Evolutionary conservation across 139 green algal species (phyloP), one percentile per base, ranked within the genome.

Genomic region (Microglena sp.): DNA sequence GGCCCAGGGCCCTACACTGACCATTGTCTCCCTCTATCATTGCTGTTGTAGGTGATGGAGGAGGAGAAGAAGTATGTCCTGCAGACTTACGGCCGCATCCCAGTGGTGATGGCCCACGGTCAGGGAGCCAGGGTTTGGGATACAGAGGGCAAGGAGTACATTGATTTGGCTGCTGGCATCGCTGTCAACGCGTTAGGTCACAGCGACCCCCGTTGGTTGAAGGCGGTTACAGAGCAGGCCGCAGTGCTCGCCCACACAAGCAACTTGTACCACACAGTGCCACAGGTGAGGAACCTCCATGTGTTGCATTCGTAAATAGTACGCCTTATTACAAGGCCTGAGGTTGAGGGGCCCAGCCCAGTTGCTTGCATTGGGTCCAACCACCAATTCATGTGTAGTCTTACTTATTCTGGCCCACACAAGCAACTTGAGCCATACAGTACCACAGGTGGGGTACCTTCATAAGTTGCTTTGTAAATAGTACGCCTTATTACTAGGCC

Each of bases 121-220:
- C 68, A 87, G 61, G 93, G 92, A 21, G 69, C 73, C 1, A 75
- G 76, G 29, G 74, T 98, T 73, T 94, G 81, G 57, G 90, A 97
- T 40, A 66, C 79, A 0, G 70, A 88, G 4, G 93, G 70, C 31
- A 81, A 81, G 35, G 77, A 92, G 67, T 99, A 97, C 80, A 66
- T 99, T 30, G 94, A 99, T 71, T 94, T 99, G 71, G 77, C 90
- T 6, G 89, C 85, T 4, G 94, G 94, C 33, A 99, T 99, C 69
- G 93, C 93, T 22, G 94, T 99, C 24, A 99, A 99, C 63, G 81
- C 83, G 0, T 81, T 99, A 33, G 94, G 92, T 27, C 93, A 99
- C 73, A 68, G 66, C 24, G 81, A 99, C 69, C 40, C 80, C 5
- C 74, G 65, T 15, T 98, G 92, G 94, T 64, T 91, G n/a, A 40